A percentile compares a stretch with the other conserved stretches of the same genome.
phyloP scores from a whole-genome alignment of 805 yeast genomes.

The Wickerhamiella kurtzmanii region DNA sequence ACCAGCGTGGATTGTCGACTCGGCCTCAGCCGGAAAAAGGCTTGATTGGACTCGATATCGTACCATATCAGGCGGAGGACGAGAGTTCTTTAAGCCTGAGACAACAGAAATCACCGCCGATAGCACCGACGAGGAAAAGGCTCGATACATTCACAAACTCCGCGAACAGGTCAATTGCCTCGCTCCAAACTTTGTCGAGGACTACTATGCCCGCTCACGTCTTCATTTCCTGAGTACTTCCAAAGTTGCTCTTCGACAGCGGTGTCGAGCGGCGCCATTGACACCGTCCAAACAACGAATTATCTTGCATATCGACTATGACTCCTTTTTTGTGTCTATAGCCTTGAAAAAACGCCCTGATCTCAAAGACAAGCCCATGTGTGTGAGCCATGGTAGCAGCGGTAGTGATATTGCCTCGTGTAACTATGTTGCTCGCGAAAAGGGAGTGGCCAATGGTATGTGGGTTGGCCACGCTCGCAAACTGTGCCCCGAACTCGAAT shows the following conservation, averaged over 20 bases:
- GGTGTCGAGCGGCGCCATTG: conserved; percentile 28
- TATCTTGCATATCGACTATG: conserved; percentile 79
- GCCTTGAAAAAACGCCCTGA: conserved; percentile 49
- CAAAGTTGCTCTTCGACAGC: conserved; percentile 60
- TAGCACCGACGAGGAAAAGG: conserved; percentile 9
- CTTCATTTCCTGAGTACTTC: conserved; percentile 79
- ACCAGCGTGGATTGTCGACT: conserved; percentile 71
- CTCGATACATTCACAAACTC: conserved; percentile 13
- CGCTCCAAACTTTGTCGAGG: conserved; percentile 59
- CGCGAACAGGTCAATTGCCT: conserved; percentile 29
- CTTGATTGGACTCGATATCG: conserved; percentile 65
- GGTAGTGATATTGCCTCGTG: conserved; percentile 81
- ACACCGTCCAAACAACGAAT: conserved; percentile 12
- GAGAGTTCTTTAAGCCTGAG: background rate
- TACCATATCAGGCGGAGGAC: conserved; percentile 19
- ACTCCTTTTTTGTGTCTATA: conserved; percentile 84
- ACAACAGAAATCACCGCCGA: background rate
- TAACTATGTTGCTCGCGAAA: conserved; percentile 71
- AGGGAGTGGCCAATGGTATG: conserved; percentile 78
- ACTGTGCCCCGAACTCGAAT: conserved; percentile 52
- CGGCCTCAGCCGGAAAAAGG: conserved; percentile 35
- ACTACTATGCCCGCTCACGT: conserved; percentile 68
- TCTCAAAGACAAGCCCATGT: conserved; percentile 45
- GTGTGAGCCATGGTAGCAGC: conserved; percentile 38
- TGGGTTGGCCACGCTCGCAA: conserved; percentile 61